Evolutionary conservation across 257 asterid genomes (phyloP).

Genomic region (Cruciata laevipes): DNA sequence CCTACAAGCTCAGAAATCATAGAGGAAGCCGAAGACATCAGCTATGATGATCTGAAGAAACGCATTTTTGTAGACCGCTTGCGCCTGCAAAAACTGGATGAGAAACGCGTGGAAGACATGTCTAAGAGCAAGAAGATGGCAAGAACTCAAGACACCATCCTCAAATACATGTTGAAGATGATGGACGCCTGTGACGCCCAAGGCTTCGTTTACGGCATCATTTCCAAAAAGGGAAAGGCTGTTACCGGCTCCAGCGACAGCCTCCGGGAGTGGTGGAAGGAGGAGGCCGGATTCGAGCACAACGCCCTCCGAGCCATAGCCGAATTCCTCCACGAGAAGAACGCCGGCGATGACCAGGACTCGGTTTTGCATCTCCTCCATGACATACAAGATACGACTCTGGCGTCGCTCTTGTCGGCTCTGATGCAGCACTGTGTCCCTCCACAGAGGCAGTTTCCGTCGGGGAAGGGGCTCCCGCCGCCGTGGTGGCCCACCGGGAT

Average conservation of each 20-base stretch:
- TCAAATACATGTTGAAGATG: conserved; percentile 56
- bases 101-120: conserved; percentile 22
- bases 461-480: conserved; percentile 47
- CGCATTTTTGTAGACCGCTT: conserved; percentile 53
- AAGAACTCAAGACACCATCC: conserved; percentile 46
- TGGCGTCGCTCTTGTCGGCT: conserved; percentile 55
- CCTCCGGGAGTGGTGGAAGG: conserved; percentile 69
- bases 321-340: conserved; percentile 18
- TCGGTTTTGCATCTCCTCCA: conserved; percentile 40
- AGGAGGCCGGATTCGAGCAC: conserved; percentile 33
- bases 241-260: conserved; percentile 51
- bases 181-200: conserved; percentile 56
- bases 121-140: conserved; percentile 49
- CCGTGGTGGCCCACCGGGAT: conserved; percentile 78
- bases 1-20: conserved; percentile 12
- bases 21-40: conserved; percentile 19
- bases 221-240: conserved; percentile 29
- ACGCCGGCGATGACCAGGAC: conserved; percentile 4
- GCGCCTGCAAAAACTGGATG: conserved; percentile 37
- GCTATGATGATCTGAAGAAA: conserved; percentile 45
- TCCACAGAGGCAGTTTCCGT: conserved; percentile 61
- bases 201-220: neutral
- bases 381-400: conserved; percentile 53
- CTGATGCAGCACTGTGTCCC: conserved; percentile 61
- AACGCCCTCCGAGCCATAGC: conserved; percentile 41